Evolutionary conservation across 1,284 basidiomycete genomes (phyloP).

Genomic region (Amylostereum areolatum): DNA sequence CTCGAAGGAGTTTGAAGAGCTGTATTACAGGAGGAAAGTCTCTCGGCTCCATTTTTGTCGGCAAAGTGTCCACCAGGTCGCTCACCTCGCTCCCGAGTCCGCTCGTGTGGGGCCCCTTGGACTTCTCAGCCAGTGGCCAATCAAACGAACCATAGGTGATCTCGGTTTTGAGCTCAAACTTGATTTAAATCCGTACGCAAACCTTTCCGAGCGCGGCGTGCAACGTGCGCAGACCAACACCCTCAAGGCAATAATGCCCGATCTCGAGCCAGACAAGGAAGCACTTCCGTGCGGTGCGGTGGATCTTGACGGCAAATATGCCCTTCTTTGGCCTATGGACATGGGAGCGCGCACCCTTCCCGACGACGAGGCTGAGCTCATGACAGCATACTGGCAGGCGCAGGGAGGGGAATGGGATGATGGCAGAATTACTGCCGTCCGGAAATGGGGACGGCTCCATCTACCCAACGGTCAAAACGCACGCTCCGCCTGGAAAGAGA

Average conservation of each 20-base stretch:
- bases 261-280: background rate
- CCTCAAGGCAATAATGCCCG: conserved; percentile 14
- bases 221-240: conserved; percentile 15
- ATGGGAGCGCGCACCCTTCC: background rate
- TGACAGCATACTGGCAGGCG: background rate
- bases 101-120: conserved; percentile 15
- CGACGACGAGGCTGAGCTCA: background rate
- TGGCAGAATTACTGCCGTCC: background rate
- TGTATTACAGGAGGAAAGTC: conserved; percentile 16
- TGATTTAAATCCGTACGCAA: conserved; percentile 17
- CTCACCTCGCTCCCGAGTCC: conserved; percentile 13
- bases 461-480: conserved; percentile 15
- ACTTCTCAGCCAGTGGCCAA: conserved; percentile 16
- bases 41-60: conserved; percentile 20
- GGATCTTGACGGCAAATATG: conserved; percentile 9
- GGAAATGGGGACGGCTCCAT: conserved; percentile 9
- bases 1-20: conserved; percentile 14
- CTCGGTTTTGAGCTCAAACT: conserved; percentile 18
- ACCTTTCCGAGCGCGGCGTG: conserved; percentile 14
- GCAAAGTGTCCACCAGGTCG: conserved; percentile 16
- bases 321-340: conserved; percentile 6
- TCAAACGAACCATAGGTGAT: conserved; percentile 21
- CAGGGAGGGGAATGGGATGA: background rate
- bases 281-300: background rate
- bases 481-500: conserved; percentile 15